phyloP scores from a whole-genome alignment of 805 yeast genomes.

The Cyberlindnera misumaiensis region DNA sequence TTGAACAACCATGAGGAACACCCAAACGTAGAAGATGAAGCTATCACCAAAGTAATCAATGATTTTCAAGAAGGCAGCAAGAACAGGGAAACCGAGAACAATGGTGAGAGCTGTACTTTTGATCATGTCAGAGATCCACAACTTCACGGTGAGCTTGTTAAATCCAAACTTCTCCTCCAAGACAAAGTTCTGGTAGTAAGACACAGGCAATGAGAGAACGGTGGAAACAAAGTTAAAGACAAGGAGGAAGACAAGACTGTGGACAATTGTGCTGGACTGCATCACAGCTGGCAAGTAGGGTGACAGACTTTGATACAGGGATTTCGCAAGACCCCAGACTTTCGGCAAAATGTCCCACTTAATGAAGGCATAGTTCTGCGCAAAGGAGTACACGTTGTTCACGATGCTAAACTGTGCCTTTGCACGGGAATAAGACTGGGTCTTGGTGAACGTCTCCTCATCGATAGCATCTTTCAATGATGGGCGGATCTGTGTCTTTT shows the following conservation, averaged over 20 bases:
- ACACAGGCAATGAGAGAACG: constrained; percentile 56
- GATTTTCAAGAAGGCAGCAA: constrained; percentile 73
- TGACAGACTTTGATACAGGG: constrained; percentile 23
- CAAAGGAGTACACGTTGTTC: constrained; percentile 41
- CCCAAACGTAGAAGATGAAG: constrained; percentile 76
- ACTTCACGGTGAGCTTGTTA: constrained; percentile 68
- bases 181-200: constrained; percentile 75
- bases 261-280: constrained; percentile 56
- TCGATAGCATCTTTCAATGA: constrained; percentile 64
- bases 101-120: constrained; percentile 51
- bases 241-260: constrained; percentile 60
- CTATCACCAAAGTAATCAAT: constrained; percentile 72
- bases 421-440: constrained; percentile 74
- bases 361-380: constrained; percentile 52
- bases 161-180: constrained; percentile 91
- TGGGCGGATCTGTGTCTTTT: constrained; percentile 53
- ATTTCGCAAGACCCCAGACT: constrained; percentile 48
- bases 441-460: constrained; percentile 64
- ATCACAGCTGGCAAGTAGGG: constrained; percentile 25
- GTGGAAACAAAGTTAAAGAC: constrained; percentile 44
- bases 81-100: constrained; percentile 62
- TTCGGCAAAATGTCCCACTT: constrained; percentile 58
- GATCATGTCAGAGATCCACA: constrained; percentile 69
- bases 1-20: constrained; percentile 64
- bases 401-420: constrained; percentile 66